These are phyloP conservation scores for Nevesoporus exiguus DNA, from an alignment of 768 basidiomycete species.

Conservation along the genomic window DNA sequence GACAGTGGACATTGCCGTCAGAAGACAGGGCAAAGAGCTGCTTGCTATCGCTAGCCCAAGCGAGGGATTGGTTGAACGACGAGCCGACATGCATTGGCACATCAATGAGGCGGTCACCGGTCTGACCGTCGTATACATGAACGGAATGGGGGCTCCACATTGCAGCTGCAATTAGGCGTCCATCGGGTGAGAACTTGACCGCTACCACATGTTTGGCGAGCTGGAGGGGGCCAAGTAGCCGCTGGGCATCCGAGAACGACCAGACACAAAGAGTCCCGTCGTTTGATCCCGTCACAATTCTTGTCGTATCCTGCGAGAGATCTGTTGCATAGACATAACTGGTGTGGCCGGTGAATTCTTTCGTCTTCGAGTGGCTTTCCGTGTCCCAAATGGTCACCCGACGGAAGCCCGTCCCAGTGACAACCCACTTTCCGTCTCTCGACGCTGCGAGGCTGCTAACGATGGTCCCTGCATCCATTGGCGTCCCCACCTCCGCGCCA, in stretches of 20 bases:
- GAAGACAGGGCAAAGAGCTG: neutral
- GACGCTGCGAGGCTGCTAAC: neutral
- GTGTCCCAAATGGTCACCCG: neutral
- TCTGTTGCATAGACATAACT: neutral
- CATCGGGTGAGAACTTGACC: constrained; percentile 11
- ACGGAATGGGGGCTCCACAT: neutral
- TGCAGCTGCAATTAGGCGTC: neutral
- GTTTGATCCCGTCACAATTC: neutral
- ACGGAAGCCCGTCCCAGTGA: neutral
- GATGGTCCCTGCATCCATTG: neutral
- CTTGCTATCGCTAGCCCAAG: constrained; percentile 1
- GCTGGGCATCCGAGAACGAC: constrained; percentile 2
- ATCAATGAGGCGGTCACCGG: neutral
- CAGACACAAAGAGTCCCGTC: constrained; percentile 1
- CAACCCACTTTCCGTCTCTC: constrained; percentile 3
- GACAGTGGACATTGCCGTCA: neutral
- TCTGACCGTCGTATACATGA: neutral
- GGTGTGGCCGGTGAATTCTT: neutral
- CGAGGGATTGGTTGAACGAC: neutral
- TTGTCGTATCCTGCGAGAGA: constrained; percentile 5
- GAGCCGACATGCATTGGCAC: neutral
- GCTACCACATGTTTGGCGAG: neutral
- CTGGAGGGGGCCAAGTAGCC: neutral
- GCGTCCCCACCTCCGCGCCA: neutral
- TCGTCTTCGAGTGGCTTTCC: neutral